Base-by-base conservation (phyloP, 2,329 filamentous ascomycete genomes). In the Plenodomus biglobosus region DNA sequence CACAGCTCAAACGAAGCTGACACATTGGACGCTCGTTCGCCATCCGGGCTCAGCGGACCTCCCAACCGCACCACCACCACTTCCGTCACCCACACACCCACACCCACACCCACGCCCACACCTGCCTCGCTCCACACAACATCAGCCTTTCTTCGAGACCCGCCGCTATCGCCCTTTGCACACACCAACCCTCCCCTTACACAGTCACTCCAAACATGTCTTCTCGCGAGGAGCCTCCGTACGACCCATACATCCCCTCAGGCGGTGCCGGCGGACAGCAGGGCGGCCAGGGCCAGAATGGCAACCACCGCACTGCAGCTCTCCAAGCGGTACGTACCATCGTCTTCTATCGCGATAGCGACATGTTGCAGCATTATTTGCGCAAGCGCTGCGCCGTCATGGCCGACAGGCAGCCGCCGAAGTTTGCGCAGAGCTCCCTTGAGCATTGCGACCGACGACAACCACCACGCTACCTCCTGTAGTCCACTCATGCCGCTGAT, bases 181-280 rank as follows among this genome's bases (percentile, higher is more conserved):
- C 52, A 38, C 35, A 27, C 48, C 52, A 20, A 42, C 41, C 34
- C 32, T 34, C 36, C 19, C 24, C 11, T n/a, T 38, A 40, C 45
- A 44, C 46, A 34, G 46, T 30, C 40, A 43, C 48, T 50, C 42
- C 45, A 32, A 47, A 56, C 54, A 74, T 65, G 78, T 79, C 71
- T 78, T 77, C 67, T 45, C 76, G 76, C 62, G 78, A 84, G 68
- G 76, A 79, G 64, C 89, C 43, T 32, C 52, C 89, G 61, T 95
- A 95, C 76, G 90, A 95, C 76, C 90, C 90, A 56, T 95, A 94
- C 77, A 92, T 92, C 74, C 90, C 90, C 69, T 84, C 82, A 71
- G 85, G 84, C 74, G 79, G 80, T 74, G 66, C 64, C 58, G 61
- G 60, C 49, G 50, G 49, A 50, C 58, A 65, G 74, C 82, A 71